Evolutionary conservation across 2,329 filamentous ascomycete species (phyloP).

Genomic region (Dothideomycetidae sp.): DNA sequence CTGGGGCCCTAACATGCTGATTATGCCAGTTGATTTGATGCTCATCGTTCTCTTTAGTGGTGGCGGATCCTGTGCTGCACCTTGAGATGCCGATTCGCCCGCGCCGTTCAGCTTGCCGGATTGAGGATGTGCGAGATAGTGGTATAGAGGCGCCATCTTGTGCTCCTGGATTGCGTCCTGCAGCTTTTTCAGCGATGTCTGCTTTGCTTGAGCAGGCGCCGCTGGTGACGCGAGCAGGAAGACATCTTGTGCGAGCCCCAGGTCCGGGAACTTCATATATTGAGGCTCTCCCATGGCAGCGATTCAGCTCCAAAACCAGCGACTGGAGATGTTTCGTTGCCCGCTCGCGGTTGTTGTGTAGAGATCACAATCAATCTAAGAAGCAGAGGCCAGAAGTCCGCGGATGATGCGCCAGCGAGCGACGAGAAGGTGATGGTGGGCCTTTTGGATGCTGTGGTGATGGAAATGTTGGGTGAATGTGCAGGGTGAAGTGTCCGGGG

Average conservation of each 20-base stretch:
- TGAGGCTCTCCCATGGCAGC: conserved; percentile 58
- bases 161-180: conserved; percentile 72
- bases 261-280: conserved; percentile 71
- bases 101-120: conserved; percentile 68
- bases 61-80: conserved; percentile 17
- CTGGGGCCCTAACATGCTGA: conserved; percentile 29
- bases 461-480: too few relatives aligned
- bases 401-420: too few relatives aligned
- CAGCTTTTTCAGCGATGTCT: conserved; percentile 56
- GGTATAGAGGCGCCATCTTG: conserved; percentile 80
- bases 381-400: too few relatives aligned
- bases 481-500: too few relatives aligned
- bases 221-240: conserved; percentile 76
- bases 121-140: conserved; percentile 65
- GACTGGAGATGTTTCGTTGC: too few relatives aligned
- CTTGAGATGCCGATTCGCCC: conserved; percentile 45
- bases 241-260: conserved; percentile 70
- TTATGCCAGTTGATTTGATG: conserved; percentile 42
- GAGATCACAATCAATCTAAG: too few relatives aligned
- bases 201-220: conserved; percentile 50
- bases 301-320: neutral
- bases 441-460: too few relatives aligned
- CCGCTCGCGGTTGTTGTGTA: too few relatives aligned
- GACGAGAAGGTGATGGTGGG: too few relatives aligned
- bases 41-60: conserved; percentile 28